These are phyloP conservation scores for Astrothelium subdiscretum DNA, from an alignment of 495 filamentous ascomycete genomes.

Conservation along the genomic window DNA sequence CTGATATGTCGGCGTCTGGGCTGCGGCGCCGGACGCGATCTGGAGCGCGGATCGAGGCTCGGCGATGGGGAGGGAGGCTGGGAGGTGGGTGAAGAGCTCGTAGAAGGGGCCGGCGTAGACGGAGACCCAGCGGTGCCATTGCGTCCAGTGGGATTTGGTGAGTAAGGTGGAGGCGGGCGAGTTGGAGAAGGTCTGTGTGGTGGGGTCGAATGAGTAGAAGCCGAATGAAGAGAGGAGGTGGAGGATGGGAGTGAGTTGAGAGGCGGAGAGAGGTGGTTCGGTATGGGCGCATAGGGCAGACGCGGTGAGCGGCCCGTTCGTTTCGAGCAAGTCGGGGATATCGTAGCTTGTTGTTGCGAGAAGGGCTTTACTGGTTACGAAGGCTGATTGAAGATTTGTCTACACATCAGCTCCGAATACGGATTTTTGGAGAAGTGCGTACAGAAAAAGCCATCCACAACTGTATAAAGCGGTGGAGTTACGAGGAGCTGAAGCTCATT, in stretches of 20 bases:
- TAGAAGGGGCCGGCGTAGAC: constrained; percentile 29
- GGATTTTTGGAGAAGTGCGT: background rate
- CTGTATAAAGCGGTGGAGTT: background rate
- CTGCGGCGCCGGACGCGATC: constrained; percentile 25
- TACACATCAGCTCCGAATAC: too few species aligned
- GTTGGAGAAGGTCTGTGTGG: constrained; percentile 13
- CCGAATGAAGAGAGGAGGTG: constrained; percentile 4
- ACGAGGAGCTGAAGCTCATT: background rate
- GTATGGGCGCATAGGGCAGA: background rate
- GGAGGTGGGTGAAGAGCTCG: constrained; percentile 26
- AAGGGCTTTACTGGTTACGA: background rate
- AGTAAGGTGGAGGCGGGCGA: constrained; percentile 17
- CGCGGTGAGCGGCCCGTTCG: background rate
- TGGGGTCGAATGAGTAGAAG: constrained; percentile 18
- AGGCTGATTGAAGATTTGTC: too few species aligned
- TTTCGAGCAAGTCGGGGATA: background rate
- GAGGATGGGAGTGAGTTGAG: background rate
- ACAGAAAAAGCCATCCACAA: background rate
- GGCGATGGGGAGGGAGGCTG: constrained; percentile 2
- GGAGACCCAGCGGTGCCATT: constrained; percentile 27
- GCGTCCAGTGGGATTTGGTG: constrained; percentile 24
- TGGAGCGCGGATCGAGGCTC: constrained; percentile 17
- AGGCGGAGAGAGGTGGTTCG: background rate
- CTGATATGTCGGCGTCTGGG: constrained; percentile 24
- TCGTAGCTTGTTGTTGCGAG: background rate